Percentiles rank a stretch among this genome's conserved stretches.
phyloP scores from a whole-genome alignment of 2,329 filamentous ascomycete genomes.

The Arthrobotrys musiformis region DNA sequence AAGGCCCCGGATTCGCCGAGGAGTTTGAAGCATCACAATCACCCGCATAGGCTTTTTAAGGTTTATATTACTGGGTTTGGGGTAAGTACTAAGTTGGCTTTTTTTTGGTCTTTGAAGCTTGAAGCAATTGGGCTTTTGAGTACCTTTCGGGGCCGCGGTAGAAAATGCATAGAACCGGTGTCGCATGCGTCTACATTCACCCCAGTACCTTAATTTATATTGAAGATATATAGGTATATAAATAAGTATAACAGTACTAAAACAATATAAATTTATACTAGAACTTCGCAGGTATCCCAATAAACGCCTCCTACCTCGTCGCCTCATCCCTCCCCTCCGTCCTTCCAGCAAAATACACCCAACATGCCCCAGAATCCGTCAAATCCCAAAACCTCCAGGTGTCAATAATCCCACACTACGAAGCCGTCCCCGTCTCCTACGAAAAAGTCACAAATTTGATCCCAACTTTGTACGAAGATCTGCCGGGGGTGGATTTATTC shows the following conservation, averaged over 20 bases:
- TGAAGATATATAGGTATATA: background rate
- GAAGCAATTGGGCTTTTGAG: background rate
- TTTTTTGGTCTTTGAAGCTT: background rate
- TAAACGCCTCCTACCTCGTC: constrained; percentile 49
- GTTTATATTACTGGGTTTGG: constrained; percentile 52
- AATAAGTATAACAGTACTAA: background rate
- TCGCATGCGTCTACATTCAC: background rate
- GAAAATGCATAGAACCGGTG: too few relatives aligned
- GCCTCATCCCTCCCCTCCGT: constrained; percentile 35
- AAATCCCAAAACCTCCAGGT: constrained; percentile 33
- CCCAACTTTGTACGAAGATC: constrained; percentile 40
- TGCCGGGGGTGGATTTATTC: constrained; percentile 44
- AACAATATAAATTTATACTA: background rate
- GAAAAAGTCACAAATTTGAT: constrained; percentile 29
- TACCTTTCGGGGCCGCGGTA: background rate
- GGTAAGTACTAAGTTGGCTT: constrained; percentile 6
- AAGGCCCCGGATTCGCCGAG: background rate
- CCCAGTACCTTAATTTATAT: background rate
- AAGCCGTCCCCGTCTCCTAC: constrained; percentile 38
- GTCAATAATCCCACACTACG: constrained; percentile 32
- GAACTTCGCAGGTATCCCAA: constrained; percentile 22
- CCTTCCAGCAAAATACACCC: constrained; percentile 41
- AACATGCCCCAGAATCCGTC: constrained; percentile 21
- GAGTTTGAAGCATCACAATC: constrained; percentile 22
- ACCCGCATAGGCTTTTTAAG: constrained; percentile 47